A percentile compares a stretch with the other conserved stretches of the same genome.
These are phyloP conservation scores for Pharnaceum exiguum DNA, from an alignment of 148 eudicot genomes.

Conservation along the genomic window DNA sequence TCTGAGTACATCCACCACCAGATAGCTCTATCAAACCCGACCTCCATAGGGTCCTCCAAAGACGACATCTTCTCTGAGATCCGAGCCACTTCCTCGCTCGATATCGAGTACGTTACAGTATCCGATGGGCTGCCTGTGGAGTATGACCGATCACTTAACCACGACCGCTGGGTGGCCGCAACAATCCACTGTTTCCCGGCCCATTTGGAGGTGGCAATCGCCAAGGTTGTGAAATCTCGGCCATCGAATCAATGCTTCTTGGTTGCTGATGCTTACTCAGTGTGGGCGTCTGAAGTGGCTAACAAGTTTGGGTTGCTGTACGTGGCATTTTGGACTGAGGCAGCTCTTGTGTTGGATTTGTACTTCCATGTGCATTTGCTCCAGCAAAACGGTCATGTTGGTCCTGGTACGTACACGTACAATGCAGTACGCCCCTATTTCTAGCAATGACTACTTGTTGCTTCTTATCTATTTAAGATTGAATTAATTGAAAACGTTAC, in stretches of 20 bases:
- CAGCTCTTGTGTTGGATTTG: slow-evolving; percentile 39
- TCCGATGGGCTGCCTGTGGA: slow-evolving; percentile 21
- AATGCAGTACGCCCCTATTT: too few relatives aligned
- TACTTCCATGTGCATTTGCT: slow-evolving; percentile 45
- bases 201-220: background rate
- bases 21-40: slow-evolving; percentile 17
- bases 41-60: background rate
- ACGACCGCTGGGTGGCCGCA: background rate
- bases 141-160: too few relatives aligned
- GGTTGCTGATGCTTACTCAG: slow-evolving; percentile 51
- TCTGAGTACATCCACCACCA: slow-evolving; percentile 57
- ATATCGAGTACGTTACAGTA: slow-evolving; percentile 33
- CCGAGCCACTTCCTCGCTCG: slow-evolving; percentile 18
- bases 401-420: too few relatives aligned
- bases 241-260: too few relatives aligned
- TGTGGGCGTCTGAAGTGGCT: slow-evolving; percentile 35
- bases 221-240: background rate
- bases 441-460: too few relatives aligned
- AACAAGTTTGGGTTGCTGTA: slow-evolving; percentile 38
- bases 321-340: slow-evolving; percentile 51
- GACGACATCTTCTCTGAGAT: slow-evolving; percentile 42
- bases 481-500: too few relatives aligned
- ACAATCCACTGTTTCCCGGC: background rate
- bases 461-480: too few relatives aligned
- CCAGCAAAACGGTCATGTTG: slow-evolving; percentile 41